A percentile compares a stretch with the other conserved stretches of the same genome.
Conservation (phyloP, 1,284 basidiomycete species). For the Cutaneotrichosporon curvatum region DNA sequence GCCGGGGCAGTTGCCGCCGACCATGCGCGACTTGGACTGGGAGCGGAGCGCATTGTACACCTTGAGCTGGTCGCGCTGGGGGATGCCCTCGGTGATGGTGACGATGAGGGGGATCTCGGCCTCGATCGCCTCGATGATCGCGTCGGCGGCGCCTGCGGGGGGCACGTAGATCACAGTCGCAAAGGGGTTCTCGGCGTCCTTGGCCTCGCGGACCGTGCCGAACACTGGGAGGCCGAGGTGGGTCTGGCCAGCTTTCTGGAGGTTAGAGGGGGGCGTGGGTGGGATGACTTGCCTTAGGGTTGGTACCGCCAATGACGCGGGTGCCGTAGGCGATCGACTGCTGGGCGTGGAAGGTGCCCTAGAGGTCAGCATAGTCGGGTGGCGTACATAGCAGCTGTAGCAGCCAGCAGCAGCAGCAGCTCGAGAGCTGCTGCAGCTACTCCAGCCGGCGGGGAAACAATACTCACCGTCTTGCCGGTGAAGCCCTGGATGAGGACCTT, state of each 20-base stretch:
- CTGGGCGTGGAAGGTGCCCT: conserved; percentile 96
- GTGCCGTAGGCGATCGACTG: conserved; percentile 88
- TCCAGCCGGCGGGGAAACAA: conserved; percentile 12
- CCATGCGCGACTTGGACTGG: conserved; percentile 89
- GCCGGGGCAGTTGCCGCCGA: conserved; percentile 91
- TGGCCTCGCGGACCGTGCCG: conserved; percentile 85
- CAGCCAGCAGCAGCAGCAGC: too few species aligned
- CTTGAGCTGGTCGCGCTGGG: conserved; percentile 88
- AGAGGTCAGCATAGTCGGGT: conserved; percentile 4
- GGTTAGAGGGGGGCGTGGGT: conserved; percentile 1
- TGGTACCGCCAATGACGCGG: conserved; percentile 95
- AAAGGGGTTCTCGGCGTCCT: conserved; percentile 73
- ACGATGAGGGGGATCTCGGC: conserved; percentile 94
- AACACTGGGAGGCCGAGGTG: conserved; percentile 96
- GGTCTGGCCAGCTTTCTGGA: conserved; percentile 79
- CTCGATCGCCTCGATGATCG: conserved; percentile 95
- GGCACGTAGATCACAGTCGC: conserved; percentile 94
- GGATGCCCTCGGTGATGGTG: conserved; percentile 95
- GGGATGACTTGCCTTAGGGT: conserved; percentile 58
- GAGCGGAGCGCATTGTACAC: conserved; percentile 89
- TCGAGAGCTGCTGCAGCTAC: too few species aligned
- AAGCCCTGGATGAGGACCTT: conserved; percentile 89
- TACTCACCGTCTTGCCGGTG: conserved; percentile 89
- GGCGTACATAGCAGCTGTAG: too few species aligned
- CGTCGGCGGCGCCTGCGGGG: conserved; percentile 83